Base-by-base conservation (phyloP, 139 green algal species). In the Closterium sp. region DNA sequence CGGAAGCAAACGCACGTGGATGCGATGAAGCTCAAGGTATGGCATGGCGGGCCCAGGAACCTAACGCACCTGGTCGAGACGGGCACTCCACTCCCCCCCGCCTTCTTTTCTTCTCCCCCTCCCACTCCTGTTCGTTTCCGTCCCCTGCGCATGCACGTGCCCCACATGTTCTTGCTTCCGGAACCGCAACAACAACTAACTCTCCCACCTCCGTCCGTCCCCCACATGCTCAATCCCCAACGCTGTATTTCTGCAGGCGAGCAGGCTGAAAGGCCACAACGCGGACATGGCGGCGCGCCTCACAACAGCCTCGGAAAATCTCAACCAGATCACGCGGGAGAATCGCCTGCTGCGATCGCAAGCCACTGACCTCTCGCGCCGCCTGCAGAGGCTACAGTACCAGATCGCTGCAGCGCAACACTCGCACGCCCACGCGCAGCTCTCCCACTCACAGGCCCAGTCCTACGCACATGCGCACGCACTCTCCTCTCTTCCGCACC, bases 1-100 rank as follows among this genome's bases (percentile, higher is more conserved):
- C 31, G 89, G 10, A 92, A 92, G 50, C 89, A 92, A 31, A 31
- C 89, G 73, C 89, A 92, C 31, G 9, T 92, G 30, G 89, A 92
- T 34, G 89, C 89, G 1, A 30, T 92, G 28, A 89, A 90, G 42
- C 28, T 28, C 29, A 19, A 92, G 89, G 89, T 90, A 31, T 4
- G 87, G 11, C n/a, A n/a, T n/a, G n/a, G n/a, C n/a, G n/a, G n/a
- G n/a, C n/a, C n/a, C n/a, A n/a, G n/a, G n/a, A n/a, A n/a, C n/a
- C n/a, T n/a, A n/a, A n/a, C n/a, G n/a, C n/a, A n/a, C n/a, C n/a
- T n/a, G n/a, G n/a, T n/a, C n/a, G n/a, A n/a, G n/a, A n/a, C n/a
- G n/a, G n/a, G n/a, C n/a, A n/a, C n/a, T n/a, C n/a, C 85, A 2
- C 85, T 31, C 10, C 85, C 85, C 32, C 4, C 85, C 5, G 5